Base-by-base conservation (phyloP, 306 rosid species). In the Lathyrus oleraceus region DNA sequence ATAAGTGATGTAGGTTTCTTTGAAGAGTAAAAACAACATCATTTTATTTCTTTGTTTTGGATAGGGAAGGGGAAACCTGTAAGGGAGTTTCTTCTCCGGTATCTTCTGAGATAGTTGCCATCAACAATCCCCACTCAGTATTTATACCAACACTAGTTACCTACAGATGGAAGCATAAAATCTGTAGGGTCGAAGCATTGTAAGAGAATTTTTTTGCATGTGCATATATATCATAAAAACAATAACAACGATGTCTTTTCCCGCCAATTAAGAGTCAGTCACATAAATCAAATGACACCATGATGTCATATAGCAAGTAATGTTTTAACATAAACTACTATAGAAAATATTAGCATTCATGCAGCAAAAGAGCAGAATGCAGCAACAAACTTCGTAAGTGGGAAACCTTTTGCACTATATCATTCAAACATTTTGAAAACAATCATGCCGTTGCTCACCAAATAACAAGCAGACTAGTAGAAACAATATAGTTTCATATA, bases 71-170 rank as follows among this genome's bases (percentile, higher is more conserved):
- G 25, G 27, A 43, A 51, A 94, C 98, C 98, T 94, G 98, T 69
- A 94, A 82, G 6, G 98, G 98, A 75, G 98, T 94, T 85, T 94
- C 98, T 86, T 94, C 96, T 47, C 97, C 98, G 2, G 78, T 94
- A 76, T 94, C 98, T 65, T 94, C 98, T 19, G 98, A 90, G 78
- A 94, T 94, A 53, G 97, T 94, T 64, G 98, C 97, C 98, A 94
- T 94, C 89, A 94, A 78, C 83, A 94, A 81, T 75, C 98, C 98
- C 98, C 98, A 94, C 84, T 94, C 98, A 35, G 98, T 94, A 76
- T 94, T 94, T 74, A 94, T 88, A 52, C 98, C 98, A 85, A 94
- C 98, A 71, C 97, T 81, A 38, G 97, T 94, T 72, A 94, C 97
- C 98, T 94, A 77, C 49, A 75, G 45, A 77, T 54, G 66, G 68